Conservation (phyloP, 73 alveolate genomes). For the Paramecium biaurelia region DNA sequence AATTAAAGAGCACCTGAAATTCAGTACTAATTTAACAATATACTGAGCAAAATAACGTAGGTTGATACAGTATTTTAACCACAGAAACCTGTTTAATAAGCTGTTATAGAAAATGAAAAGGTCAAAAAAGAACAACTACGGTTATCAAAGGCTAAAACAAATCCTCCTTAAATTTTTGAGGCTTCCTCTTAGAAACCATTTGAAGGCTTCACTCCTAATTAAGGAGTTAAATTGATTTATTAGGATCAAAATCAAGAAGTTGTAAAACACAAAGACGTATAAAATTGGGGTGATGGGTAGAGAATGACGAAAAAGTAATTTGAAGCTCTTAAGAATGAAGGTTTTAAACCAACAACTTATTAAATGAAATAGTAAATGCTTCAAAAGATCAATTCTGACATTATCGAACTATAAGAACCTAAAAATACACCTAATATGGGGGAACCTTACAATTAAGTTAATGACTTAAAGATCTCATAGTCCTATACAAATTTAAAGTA, state of each 20-base stretch:
- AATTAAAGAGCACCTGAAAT: neutral
- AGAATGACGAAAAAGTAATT: constrained; percentile 32
- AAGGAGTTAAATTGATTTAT: constrained; percentile 33
- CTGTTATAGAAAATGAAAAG: neutral
- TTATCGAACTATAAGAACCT: neutral
- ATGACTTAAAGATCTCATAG: neutral
- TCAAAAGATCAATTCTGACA: neutral
- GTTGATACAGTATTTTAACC: constrained; percentile 40
- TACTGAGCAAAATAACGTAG: neutral
- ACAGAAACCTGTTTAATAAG: neutral
- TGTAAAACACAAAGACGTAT: neutral
- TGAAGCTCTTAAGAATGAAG: neutral
- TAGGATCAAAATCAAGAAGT: constrained; percentile 6
- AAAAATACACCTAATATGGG: neutral
- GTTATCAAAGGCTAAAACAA: neutral
- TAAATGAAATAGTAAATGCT: neutral
- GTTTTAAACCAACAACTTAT: neutral
- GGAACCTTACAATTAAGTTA: neutral
- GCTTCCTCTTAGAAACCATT: neutral
- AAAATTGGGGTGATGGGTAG: neutral
- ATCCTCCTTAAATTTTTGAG: neutral
- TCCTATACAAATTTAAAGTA: neutral
- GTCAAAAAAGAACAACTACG: neutral
- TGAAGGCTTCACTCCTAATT: neutral
- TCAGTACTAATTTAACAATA: neutral